Percentiles rank a stretch among this genome's conserved stretches.
Evolutionary conservation across 805 yeast genomes (phyloP).

Genomic region (Metschnikowia borealis): DNA sequence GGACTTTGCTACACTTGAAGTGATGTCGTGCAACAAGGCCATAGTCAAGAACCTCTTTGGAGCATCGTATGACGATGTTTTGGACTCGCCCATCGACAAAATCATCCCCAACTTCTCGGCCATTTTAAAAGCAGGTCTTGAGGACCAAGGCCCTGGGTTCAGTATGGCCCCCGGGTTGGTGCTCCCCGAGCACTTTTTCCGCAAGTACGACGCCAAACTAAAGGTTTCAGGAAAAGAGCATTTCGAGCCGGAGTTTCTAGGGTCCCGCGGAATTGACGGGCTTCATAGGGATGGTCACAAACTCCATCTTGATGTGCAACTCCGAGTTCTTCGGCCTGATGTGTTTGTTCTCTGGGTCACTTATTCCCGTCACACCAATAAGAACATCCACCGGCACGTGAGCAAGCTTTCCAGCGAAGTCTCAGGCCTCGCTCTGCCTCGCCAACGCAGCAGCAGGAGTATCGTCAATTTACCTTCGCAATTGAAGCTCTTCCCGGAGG

Average conservation of each 20-base stretch:
- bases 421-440: slow-evolving; percentile 9
- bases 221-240: slow-evolving; percentile 17
- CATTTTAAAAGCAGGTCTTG: slow-evolving; percentile 40
- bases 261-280: slow-evolving; percentile 66
- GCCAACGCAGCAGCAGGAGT: slow-evolving; percentile 8
- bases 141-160: slow-evolving; percentile 20
- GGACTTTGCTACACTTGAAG: slow-evolving; percentile 44
- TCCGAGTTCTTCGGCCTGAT: slow-evolving; percentile 61
- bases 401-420: slow-evolving; percentile 18
- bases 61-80: slow-evolving; percentile 43
- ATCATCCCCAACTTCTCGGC: slow-evolving; percentile 62
- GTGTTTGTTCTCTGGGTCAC: slow-evolving; percentile 80
- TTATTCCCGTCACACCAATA: slow-evolving; percentile 52
- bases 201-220: slow-evolving; percentile 55
- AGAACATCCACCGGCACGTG: slow-evolving; percentile 24
- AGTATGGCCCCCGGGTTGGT: slow-evolving; percentile 61
- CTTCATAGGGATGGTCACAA: slow-evolving; percentile 64
- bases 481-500: slow-evolving; percentile 42
- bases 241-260: slow-evolving; percentile 49
- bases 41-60: slow-evolving; percentile 80
- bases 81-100: slow-evolving; percentile 43
- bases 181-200: slow-evolving; percentile 85
- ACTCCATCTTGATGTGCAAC: slow-evolving; percentile 71
- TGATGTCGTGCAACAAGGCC: slow-evolving; percentile 75
- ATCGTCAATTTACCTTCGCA: slow-evolving; percentile 50